A percentile compares a stretch with the other conserved stretches of the same genome.
These are phyloP conservation scores for Arachis hypogaea DNA, from an alignment of 306 rosid species.

Conservation along the genomic window DNA sequence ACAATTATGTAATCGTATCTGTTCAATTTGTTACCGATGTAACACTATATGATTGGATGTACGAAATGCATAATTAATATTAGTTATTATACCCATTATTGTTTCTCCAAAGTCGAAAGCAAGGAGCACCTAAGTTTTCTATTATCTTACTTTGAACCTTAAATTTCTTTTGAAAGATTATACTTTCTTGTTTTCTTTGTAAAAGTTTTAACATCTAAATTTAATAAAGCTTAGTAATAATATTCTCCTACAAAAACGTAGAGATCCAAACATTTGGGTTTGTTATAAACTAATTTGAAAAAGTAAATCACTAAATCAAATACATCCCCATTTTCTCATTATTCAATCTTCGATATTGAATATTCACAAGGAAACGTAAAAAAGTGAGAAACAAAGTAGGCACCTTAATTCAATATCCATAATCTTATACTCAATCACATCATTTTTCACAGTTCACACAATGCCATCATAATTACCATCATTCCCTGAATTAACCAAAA, in stretches of 20 bases:
- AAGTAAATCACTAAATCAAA: background rate
- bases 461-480: background rate
- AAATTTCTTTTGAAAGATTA: background rate
- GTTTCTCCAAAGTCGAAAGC: too few relatives aligned
- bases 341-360: background rate
- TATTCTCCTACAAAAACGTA: conserved; percentile 29
- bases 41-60: too few relatives aligned
- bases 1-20: too few relatives aligned
- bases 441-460: background rate
- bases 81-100: too few relatives aligned
- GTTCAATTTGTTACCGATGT: too few relatives aligned
- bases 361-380: too few relatives aligned
- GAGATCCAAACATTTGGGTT: conserved; percentile 51
- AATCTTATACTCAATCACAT: conserved; percentile 9
- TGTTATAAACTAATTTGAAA: background rate
- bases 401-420: background rate
- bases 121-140: too few relatives aligned
- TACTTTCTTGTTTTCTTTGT: background rate
- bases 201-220: background rate
- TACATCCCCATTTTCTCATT: background rate
- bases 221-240: background rate
- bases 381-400: background rate
- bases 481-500: background rate
- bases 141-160: too few relatives aligned
- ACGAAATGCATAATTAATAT: too few relatives aligned